These are phyloP conservation scores for Yamagishiella unicocca DNA, from an alignment of 139 green algal species.

Conservation along the genomic window DNA sequence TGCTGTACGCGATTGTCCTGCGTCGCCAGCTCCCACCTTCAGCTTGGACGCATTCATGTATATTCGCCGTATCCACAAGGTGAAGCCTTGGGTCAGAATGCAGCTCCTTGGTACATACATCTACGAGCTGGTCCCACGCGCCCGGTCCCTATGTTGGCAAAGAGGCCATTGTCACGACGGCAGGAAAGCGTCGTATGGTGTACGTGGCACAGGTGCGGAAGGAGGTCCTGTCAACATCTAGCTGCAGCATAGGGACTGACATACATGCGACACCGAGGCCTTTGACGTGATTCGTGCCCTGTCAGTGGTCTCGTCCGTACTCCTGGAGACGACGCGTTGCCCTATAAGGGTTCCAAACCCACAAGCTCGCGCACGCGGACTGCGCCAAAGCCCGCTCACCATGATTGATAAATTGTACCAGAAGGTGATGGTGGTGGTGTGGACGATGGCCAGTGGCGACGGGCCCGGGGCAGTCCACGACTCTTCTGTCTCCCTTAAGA, in stretches of 20 bases:
- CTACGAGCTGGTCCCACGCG: neutral
- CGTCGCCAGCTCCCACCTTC: neutral
- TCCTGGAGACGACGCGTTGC: neutral
- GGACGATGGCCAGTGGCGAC: neutral
- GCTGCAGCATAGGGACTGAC: neutral
- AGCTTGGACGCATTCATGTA: neutral
- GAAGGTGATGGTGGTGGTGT: neutral
- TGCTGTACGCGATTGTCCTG: neutral
- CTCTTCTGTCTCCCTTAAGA: neutral
- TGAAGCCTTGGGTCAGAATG: neutral
- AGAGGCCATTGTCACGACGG: neutral
- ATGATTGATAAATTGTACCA: neutral
- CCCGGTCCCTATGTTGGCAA: neutral
- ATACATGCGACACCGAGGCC: no score
- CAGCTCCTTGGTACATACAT: neutral
- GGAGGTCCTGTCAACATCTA: neutral
- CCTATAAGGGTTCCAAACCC: neutral
- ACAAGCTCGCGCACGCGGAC: neutral
- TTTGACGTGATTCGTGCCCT: no score
- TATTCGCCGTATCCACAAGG: neutral
- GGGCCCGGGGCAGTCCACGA: neutral
- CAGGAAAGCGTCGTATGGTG: slow-evolving; percentile 1
- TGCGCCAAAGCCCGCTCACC: neutral
- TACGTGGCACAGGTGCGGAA: slow-evolving; percentile 1
- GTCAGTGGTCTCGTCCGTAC: neutral